Percentiles rank a stretch among this genome's conserved stretches.
Evolutionary conservation across 768 basidiomycete species (phyloP).

Genomic region (Lactarius indigo): DNA sequence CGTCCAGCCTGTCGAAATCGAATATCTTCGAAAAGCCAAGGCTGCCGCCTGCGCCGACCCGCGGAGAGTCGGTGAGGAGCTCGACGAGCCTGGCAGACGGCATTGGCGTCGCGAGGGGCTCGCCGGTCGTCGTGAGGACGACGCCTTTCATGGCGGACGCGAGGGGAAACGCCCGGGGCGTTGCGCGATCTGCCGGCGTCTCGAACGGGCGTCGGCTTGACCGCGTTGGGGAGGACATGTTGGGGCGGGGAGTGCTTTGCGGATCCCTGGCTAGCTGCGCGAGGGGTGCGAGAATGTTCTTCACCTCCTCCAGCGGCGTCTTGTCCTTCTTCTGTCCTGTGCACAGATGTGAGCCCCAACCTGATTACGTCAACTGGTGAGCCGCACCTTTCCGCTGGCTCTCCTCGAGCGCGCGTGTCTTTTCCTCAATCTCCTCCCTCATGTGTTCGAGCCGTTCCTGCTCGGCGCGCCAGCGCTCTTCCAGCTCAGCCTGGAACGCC

Average conservation of each 20-base stretch:
- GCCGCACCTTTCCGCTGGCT: conserved; percentile 32
- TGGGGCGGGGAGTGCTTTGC: conserved; percentile 30
- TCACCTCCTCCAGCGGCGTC: conserved; percentile 71
- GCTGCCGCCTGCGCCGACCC: conserved; percentile 40
- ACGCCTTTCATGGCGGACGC: conserved; percentile 54
- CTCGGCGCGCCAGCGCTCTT: conserved; percentile 41
- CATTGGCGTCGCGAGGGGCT: conserved; percentile 66
- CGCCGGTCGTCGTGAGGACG: conserved; percentile 74
- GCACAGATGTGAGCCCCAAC: neutral
- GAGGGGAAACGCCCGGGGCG: conserved; percentile 27
- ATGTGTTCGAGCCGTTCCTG: conserved; percentile 46
- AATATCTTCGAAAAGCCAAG: conserved; percentile 79
- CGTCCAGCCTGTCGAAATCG: conserved; percentile 47
- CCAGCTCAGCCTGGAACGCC: conserved; percentile 46
- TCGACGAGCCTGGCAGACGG: conserved; percentile 57
- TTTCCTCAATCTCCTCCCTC: conserved; percentile 49
- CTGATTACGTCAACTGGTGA: neutral
- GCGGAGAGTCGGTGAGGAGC: conserved; percentile 66
- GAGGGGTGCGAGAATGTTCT: conserved; percentile 59
- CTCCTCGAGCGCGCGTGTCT: conserved; percentile 44
- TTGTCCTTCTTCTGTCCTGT: conserved; percentile 46
- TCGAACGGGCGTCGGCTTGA: conserved; percentile 37
- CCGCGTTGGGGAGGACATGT: conserved; percentile 14
- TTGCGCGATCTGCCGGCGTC: conserved; percentile 50
- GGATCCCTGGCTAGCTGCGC: conserved; percentile 34